Base-by-base conservation (phyloP, 768 basidiomycete genomes). In the Boletus bicolor region DNA sequence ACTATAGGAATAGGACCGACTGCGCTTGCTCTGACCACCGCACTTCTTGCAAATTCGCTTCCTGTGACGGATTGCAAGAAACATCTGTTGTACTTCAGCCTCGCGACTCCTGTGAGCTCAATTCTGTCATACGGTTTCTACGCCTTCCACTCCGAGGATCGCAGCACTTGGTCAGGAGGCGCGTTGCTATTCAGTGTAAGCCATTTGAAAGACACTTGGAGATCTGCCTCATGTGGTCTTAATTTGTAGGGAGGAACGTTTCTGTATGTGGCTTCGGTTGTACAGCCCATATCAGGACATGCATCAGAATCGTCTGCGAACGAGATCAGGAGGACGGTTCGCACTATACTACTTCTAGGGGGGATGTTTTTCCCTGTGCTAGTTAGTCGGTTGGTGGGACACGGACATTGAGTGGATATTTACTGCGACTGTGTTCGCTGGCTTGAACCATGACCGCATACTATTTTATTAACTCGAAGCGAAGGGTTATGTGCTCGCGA, bases 221-320 rank as follows among this genome's bases (percentile, higher is more conserved):
- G 28, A 46, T 38, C 35, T 44, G 15, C 32, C 42, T 66, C 32
- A 58, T 46, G 50, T 26, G 7, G 32, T 8, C 34, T 42, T 34
- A 8, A 41, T 36, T 24, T 42, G 35, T 53, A 94, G 91, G 94
- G 91, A 44, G 94, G 94, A 9, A 93, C 92, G 4, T 97, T 97
- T 73, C 77, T 98, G 38, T 97, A 96, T 66, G 95, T 98, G 9
- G 93, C 94, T 1, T 93, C 93, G 1, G 87, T 92, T 39, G 76
- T 93, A n/a, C 91, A 92, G 65, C 83, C 89, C 3, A 79, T 87
- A 34, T 85, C 87, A 34, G 76, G 79, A 17, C 77, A 78, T 50
- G 67, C 70, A 28, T 72, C 66, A 38, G 73, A 60, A 58, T 55
- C 61, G 28, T 35, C 66, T 5, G 55, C 75, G 9, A 75, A 75